phyloP scores from a whole-genome alignment of 192 early-diverging fungal genomes.

The Cetraspora pellucida region DNA sequence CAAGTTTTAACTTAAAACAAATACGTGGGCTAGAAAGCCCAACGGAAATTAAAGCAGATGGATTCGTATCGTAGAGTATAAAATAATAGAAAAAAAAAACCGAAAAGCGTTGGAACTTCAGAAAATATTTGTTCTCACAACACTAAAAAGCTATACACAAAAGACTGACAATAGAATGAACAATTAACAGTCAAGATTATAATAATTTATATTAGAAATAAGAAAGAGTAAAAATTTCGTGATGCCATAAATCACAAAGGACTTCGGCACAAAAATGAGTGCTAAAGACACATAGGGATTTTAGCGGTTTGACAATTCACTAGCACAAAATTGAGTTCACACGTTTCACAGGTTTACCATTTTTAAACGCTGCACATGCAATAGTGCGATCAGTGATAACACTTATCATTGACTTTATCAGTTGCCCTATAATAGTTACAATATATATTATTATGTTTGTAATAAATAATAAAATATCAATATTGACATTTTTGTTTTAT shows the following conservation, averaged over 20 bases:
- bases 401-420: too few species aligned
- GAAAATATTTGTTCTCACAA: not conserved
- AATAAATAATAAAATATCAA: too few species aligned
- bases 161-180: not conserved
- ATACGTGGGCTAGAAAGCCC: not conserved
- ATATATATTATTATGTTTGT: too few species aligned
- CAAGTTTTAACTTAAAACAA: constrained; percentile 3
- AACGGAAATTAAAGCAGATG: not conserved
- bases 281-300: not conserved
- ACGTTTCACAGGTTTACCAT: constrained; percentile 24
- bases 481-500: not conserved
- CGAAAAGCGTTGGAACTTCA: too few species aligned
- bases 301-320: not conserved
- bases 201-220: constrained; percentile 6
- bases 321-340: not conserved
- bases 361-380: too few species aligned
- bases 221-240: not conserved
- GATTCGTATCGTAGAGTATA: not conserved
- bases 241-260: constrained; percentile 29
- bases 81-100: not conserved
- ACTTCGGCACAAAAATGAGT: not conserved
- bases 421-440: too few species aligned
- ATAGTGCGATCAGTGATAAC: too few species aligned
- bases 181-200: not conserved
- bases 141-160: not conserved